A percentile compares a stretch with the other conserved stretches of the same genome.
phyloP scores from a whole-genome alignment of 2,329 filamentous ascomycete genomes.

The Microsporum canis region DNA sequence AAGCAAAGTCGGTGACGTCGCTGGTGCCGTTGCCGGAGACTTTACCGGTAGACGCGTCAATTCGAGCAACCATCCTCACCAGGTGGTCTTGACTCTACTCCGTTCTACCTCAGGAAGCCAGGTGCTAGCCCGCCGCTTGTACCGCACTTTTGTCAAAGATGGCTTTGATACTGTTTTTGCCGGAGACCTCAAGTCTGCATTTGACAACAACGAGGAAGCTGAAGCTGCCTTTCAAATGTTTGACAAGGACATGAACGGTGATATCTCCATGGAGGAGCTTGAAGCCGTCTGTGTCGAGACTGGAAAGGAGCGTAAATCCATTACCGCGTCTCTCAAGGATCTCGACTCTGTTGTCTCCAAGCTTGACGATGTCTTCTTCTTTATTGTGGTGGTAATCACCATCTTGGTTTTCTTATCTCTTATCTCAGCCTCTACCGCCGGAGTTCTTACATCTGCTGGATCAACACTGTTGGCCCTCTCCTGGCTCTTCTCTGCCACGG shows the following conservation, averaged over 20 bases:
- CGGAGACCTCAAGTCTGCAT: constrained; percentile 68
- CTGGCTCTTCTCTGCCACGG: constrained; percentile 86
- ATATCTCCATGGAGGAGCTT: constrained; percentile 90
- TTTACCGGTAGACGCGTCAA: constrained; percentile 66
- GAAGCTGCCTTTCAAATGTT: constrained; percentile 85
- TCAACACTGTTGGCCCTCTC: constrained; percentile 79
- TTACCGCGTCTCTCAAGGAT: constrained; percentile 88
- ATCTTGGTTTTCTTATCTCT: constrained; percentile 80
- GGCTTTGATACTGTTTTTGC: constrained; percentile 64
- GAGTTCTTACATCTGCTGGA: constrained; percentile 79
- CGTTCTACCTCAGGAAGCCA: constrained; percentile 63
- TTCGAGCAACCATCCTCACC: constrained; percentile 64
- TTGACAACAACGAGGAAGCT: constrained; percentile 72
- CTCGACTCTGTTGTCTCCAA: constrained; percentile 86
- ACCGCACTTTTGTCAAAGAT: constrained; percentile 69
- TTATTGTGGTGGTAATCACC: constrained; percentile 70
- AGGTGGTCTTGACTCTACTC: constrained; percentile 71
- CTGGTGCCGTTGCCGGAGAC: constrained; percentile 76
- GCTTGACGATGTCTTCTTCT: constrained; percentile 77
- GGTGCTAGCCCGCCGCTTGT: constrained; percentile 74
- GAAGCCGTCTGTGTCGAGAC: constrained; percentile 91
- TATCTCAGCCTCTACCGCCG: constrained; percentile 80
- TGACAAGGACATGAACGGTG: constrained; percentile 91
- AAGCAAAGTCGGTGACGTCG: constrained; percentile 72
- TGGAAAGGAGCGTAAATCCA: constrained; percentile 86